Evolutionary conservation across 202 grass and related monocot genomes (phyloP), one percentile per base, ranked within the genome.

Genomic region (Musa balbisiana): DNA sequence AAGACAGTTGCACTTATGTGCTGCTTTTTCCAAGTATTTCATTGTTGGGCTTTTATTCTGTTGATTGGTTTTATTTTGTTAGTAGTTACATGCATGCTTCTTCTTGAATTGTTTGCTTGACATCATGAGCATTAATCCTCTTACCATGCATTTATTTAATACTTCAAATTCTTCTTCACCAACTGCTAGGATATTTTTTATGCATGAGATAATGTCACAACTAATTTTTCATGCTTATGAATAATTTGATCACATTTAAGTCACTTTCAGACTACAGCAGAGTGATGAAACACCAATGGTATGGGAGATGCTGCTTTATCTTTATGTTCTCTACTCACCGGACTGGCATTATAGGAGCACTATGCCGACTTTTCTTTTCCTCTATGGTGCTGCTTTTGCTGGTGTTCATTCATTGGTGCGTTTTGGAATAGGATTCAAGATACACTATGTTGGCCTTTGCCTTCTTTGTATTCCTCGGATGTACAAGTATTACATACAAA

Each of bases 401-500:
- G 62, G 21, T 25, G 62, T 64, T 21, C 62, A 64, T 23, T 64
- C 62, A 23, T 64, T 64, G 10, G n/a, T 64, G 62, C 62, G 62
- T 24, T 64, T 64, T 64, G 20, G 62, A 21, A 64, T 64, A 10
- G 62, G 19, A 64, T 64, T 64, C 62, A 64, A 64, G 62, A 10
- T 64, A 9, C 62, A 64, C 62, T 64, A 64, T 25, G n/a, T 24
- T 23, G 19, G 19, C 21, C 62, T 64, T 8, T 64, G 19, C 23
- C 62, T 64, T 64, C 62, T 64, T 23, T 64, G 62, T 23, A 64
- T 64, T 20, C 62, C 62, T 64, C 62, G 62, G 62, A 64, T 64
- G 62, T 64, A 64, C 62, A 64, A 64, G 62, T 64, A 64, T 64
- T 64, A 64, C 62, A 64, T 64, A 64, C 62, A 64, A 64, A 64